Base-by-base conservation (phyloP, 257 asterid genomes). In the Solanum arcanum region DNA sequence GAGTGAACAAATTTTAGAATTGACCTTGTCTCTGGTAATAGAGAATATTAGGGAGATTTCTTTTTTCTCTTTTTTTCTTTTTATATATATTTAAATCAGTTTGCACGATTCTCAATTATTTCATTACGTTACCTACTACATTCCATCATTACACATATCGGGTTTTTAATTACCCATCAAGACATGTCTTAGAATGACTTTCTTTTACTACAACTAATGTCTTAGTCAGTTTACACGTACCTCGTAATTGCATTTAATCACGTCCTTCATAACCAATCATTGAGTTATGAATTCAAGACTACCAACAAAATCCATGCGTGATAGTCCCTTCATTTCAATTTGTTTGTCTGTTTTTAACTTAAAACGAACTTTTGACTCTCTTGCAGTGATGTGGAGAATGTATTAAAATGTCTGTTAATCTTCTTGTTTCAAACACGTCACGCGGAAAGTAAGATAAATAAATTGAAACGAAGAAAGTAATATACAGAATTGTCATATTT, bases 11-110 rank as follows among this genome's bases (percentile, higher is more conserved):
- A 47, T n/a, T 42, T 81, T 56, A 52, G 73, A 87, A 62, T 89
- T 87, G 90, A 91, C 87, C 35, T 12, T 85, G 87, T 92, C 92
- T 42, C 7, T 44, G 88, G 88, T 86, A 5, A 31, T 27, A 84
- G 90, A 88, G 93, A 20, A 77, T 8, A 89, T 89, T 41, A 41
- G 59, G 21, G 33, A 75, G 59, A 41, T 41, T 59, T 59, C 2
- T 20, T 59, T 20, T 8, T 31, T 31, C 3, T 3, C 20, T 20
- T 7, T 0, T 15, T 52, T 37, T 37, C 1, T 37, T 1, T 35
- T 5, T 5, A 37, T 5, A 37, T 35, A 35, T 37, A 37, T 37
- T 37, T 6, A 37, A 5, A 0, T 37, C 4, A 73, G 9, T 20
- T 73, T 35, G 27, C 16, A 11, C 9, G 14, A 3, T 33, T 1